Base-by-base conservation (phyloP, 2,329 filamentous ascomycete genomes). In the Fusarium verticillioides region DNA sequence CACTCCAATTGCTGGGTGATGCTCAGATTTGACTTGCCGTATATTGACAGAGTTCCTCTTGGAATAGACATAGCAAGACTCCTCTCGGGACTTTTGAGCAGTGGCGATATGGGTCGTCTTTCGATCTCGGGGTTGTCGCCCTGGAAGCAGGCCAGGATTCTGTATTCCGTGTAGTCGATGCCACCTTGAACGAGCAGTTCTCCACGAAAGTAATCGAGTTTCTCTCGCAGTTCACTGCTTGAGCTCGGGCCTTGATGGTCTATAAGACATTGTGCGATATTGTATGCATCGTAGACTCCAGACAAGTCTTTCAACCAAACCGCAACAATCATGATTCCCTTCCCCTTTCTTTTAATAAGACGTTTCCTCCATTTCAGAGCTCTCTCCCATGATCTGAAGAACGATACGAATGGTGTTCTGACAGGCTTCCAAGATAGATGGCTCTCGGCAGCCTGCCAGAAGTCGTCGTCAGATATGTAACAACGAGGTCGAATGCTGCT, bases 171-270 rank as follows among this genome's bases (percentile, higher is more conserved):
- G 19, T 8, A 42, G 9, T 6, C 2, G 7, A 65, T 59, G 4
- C 32, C 37, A 10, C n/a, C 36, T 43, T 18, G 9, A 13, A 65
- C 30, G 7, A 65, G 32, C 4, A 65, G 32, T n/a, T 64, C 43
- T 13, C 19, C 9, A 3, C 9, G 19, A 5, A 15, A 9, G 7
- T 16, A 3, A 4, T 23, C 4, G 3, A 54, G 37, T 0, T 39
- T 50, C 2, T 1, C 4, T 26, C 30, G 19, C 15, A 26, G 21
- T 1, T 0, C 0, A 2, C 2, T 5, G 4, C 7, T 10, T 46
- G 36, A n/a, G 4, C 3, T 34, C 12, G 7, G 21, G 9, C 0
- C 16, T 21, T 21, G 9, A 28, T 6, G 4, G 34, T 2, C 15
- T 34, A 34, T 0, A 57, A 66, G 42, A 16, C 9, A 1, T 30